A percentile compares a stretch with the other conserved stretches of the same genome.
Evolutionary conservation across 768 basidiomycete genomes (phyloP).

Genomic region (Pleurotus salmoneostramineus): DNA sequence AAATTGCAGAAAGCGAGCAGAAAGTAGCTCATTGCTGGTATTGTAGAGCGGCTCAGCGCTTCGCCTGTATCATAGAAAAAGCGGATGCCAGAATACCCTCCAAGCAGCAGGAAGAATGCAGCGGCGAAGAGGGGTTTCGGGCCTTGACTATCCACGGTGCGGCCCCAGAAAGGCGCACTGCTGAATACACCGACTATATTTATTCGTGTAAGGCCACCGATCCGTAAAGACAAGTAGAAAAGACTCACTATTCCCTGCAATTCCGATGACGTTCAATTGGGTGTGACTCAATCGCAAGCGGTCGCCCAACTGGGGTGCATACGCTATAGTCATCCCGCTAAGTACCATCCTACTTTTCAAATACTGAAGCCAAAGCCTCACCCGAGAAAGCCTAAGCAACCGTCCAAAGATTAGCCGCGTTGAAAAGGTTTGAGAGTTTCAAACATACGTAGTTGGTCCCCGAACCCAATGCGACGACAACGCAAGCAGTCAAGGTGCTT

Average conservation of each 20-base stretch:
- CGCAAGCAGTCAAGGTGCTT: constrained; percentile 50
- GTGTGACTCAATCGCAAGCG: constrained; percentile 78
- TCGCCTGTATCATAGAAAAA: constrained; percentile 58
- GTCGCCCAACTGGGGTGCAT: constrained; percentile 80
- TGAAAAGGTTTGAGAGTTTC: neutral
- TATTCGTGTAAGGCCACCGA: neutral
- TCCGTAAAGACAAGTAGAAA: neutral
- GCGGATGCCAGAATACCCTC: constrained; percentile 75
- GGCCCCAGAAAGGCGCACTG: constrained; percentile 78
- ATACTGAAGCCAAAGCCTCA: constrained; percentile 16
- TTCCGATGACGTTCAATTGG: constrained; percentile 73
- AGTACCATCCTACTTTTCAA: neutral
- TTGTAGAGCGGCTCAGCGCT: constrained; percentile 22
- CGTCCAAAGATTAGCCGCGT: constrained; percentile 6
- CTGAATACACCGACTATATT: constrained; percentile 65
- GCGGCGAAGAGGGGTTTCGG: constrained; percentile 62
- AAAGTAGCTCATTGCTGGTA: constrained; percentile 40
- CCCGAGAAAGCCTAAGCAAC: constrained; percentile 37
- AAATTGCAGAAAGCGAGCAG: constrained; percentile 61
- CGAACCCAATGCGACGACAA: constrained; percentile 57
- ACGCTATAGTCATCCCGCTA: constrained; percentile 41
- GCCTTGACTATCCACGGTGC: constrained; percentile 69
- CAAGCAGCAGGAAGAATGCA: constrained; percentile 60
- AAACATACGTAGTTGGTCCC: constrained; percentile 74
- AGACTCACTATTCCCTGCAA: constrained; percentile 67